phyloP scores from a whole-genome alignment of 192 early-diverging fungal genomes.

The Backusella tarrabulga region DNA sequence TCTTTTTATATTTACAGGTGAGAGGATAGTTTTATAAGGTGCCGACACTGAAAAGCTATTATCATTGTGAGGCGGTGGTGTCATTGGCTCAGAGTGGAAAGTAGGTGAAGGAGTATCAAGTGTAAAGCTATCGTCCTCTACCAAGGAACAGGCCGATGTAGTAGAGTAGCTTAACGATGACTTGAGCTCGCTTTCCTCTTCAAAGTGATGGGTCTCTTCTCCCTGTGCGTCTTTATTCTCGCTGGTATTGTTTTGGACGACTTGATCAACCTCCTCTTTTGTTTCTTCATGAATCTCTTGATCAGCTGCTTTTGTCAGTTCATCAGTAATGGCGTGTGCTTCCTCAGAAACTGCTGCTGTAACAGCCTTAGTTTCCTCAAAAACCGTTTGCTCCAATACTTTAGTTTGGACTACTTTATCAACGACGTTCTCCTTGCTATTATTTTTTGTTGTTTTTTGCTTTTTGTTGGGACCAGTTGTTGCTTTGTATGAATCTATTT shows the following conservation, averaged over 20 bases:
- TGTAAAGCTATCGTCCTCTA: neutral
- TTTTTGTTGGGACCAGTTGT: neutral
- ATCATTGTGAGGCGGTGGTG: neutral
- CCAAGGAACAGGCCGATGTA: neutral
- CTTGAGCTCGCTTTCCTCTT: neutral
- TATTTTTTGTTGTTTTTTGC: neutral
- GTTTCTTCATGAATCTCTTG: neutral
- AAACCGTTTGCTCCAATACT: neutral
- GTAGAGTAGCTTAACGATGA: neutral
- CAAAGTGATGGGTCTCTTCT: neutral
- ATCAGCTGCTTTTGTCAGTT: neutral
- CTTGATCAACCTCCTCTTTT: neutral
- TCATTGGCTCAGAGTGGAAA: neutral
- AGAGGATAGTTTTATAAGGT: constrained; percentile 5
- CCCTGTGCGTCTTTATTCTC: neutral
- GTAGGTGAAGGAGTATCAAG: neutral
- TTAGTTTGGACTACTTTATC: neutral
- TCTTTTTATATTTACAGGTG: neutral
- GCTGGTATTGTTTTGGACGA: too few species aligned
- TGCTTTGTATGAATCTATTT: neutral
- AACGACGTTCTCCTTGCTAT: neutral
- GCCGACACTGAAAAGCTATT: neutral
- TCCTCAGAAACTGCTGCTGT: neutral
- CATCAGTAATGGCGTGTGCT: neutral
- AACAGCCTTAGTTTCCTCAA: neutral